Base-by-base conservation (phyloP, 2,329 filamentous ascomycete genomes). In the Biscogniauxia marginata region DNA sequence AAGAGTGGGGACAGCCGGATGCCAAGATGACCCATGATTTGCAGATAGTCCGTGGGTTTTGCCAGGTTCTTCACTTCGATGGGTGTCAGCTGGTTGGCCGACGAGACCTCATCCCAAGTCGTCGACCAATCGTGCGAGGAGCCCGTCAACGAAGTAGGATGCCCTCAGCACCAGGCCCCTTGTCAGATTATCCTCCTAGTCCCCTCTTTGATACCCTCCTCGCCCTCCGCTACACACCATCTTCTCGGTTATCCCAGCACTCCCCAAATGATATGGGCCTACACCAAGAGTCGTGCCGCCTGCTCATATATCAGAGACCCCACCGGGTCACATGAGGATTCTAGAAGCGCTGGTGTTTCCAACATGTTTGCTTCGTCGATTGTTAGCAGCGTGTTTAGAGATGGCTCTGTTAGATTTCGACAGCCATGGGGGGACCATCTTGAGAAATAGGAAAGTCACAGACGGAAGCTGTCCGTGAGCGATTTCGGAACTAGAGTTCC, bases 11-110 rank as follows among this genome's bases (percentile, higher is more conserved):
- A 62, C 59, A 53, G 49, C 50, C 52, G 57, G 46, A 49, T 50
- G 63, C 62, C 65, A 68, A 66, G 65, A 62, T 50, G 53, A 50
- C 53, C 60, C 57, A 71, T 74, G 70, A 73, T 74, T 74, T 71
- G 73, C 69, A 70, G 67, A 68, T 63, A 65, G 68, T 65, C 69
- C 67, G 69, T 70, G 67, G 63, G 60, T 63, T 64, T 57, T 60
- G 55, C 63, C 63, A 61, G 59, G 58, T 59, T 63, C 55, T 51
- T 47, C 59, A 53, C 58, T 59, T 51, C 60, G 53, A 59, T 54
- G 62, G 55, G 67, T 72, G 71, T 74, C 71, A 74, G 71, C 71
- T 73, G 71, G 67, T 71, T 73, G 65, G 67, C 63, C 61, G 59
- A 60, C 62, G 58, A 66, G 65, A 68, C 64, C 60, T 67, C 65